Evolutionary conservation across 768 basidiomycete species (phyloP).

Genomic region (Rhodotorula diobovata): DNA sequence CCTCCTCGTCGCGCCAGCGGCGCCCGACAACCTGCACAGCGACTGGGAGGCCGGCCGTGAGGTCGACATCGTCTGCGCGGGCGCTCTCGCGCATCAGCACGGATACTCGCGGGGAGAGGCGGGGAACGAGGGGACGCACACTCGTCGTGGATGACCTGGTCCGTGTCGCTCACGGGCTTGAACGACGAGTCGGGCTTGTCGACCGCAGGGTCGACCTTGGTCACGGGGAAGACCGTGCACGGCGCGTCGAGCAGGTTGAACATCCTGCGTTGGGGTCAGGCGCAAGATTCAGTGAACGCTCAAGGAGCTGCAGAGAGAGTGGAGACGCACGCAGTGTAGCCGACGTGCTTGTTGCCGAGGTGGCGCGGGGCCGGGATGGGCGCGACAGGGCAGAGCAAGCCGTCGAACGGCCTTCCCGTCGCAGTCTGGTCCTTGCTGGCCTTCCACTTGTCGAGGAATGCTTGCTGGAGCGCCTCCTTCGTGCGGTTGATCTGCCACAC

Average conservation of each 20-base stretch:
- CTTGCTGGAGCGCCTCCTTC: conserved; percentile 57
- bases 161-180: neutral
- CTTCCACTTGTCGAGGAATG: conserved; percentile 52
- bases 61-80: neutral
- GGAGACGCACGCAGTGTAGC: conserved; percentile 1
- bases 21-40: conserved; percentile 2
- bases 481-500: conserved; percentile 50
- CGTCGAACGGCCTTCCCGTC: conserved; percentile 70
- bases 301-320: neutral
- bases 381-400: conserved; percentile 59
- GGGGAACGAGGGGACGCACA: neutral
- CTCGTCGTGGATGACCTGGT: neutral
- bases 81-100: neutral
- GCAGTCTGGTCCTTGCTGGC: conserved; percentile 55
- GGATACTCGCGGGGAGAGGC: too few species aligned
- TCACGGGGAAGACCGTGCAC: conserved; percentile 61
- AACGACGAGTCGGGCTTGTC: conserved; percentile 47
- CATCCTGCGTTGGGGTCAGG: conserved; percentile 55
- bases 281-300: too few species aligned
- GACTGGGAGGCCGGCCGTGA: conserved; percentile 8
- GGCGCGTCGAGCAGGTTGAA: conserved; percentile 68
- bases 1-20: conserved; percentile 26
- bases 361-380: neutral
- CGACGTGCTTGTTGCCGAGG: neutral
- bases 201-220: conserved; percentile 56